Percentiles rank a stretch among this genome's conserved stretches.
Conservation (phyloP, 192 early-diverging fungal species). For the Spizellomyces sp. region DNA sequence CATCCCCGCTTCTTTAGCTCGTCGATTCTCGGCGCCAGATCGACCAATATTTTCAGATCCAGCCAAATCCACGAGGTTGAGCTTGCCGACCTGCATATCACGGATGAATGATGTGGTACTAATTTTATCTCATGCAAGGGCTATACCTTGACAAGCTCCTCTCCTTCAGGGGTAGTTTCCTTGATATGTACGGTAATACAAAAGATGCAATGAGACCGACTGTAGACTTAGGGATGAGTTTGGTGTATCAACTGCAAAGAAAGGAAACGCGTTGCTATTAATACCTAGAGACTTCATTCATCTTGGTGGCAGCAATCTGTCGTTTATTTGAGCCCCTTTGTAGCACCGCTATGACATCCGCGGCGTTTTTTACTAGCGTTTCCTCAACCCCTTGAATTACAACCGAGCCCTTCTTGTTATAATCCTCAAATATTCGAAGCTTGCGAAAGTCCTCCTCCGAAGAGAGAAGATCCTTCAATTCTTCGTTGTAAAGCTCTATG, state of each 20-base stretch:
- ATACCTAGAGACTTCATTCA: slow-evolving; percentile 85
- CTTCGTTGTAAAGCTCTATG: slow-evolving; percentile 95
- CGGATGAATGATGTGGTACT: too few species aligned
- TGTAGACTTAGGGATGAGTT: slow-evolving; percentile 24
- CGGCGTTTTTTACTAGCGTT: slow-evolving; percentile 67
- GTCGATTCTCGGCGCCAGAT: slow-evolving; percentile 79
- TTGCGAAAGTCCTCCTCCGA: slow-evolving; percentile 52
- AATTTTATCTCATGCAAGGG: background rate
- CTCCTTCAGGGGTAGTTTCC: slow-evolving; percentile 78
- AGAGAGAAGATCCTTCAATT: slow-evolving; percentile 86
- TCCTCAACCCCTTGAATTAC: slow-evolving; percentile 84
- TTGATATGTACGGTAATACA: slow-evolving; percentile 87
- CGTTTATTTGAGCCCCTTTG: slow-evolving; percentile 74
- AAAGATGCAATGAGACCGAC: slow-evolving; percentile 93
- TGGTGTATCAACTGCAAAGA: too few species aligned
- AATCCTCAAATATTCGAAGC: slow-evolving; percentile 74
- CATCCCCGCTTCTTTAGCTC: slow-evolving; percentile 85
- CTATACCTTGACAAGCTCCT: slow-evolving; percentile 76
- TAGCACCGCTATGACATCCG: slow-evolving; percentile 73
- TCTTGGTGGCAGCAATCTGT: slow-evolving; percentile 81
- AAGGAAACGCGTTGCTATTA: background rate
- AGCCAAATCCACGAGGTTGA: slow-evolving; percentile 95
- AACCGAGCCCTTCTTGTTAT: slow-evolving; percentile 68
- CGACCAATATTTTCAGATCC: slow-evolving; percentile 92
- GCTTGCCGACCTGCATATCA: slow-evolving; percentile 70